A percentile compares a stretch with the other conserved stretches of the same genome.
Evolutionary conservation across 2,329 filamentous ascomycete species (phyloP).

Genomic region (Sporothrix phasma): DNA sequence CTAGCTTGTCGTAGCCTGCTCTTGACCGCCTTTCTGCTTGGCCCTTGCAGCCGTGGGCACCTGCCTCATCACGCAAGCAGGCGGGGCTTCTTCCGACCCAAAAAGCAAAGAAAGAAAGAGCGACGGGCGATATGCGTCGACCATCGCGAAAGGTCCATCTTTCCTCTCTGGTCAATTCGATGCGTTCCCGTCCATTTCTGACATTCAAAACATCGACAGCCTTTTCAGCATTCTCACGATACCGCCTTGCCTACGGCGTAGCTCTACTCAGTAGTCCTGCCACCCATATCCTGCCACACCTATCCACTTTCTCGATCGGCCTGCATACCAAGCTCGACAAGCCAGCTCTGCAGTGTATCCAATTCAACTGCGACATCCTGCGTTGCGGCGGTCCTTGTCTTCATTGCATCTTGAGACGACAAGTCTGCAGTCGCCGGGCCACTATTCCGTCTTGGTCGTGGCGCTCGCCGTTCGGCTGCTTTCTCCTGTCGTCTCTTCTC

Average conservation of each 20-base stretch:
- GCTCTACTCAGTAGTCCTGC: no score
- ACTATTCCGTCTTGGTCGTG: slow-evolving; percentile 7
- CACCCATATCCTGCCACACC: neutral
- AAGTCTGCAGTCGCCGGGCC: slow-evolving; percentile 8
- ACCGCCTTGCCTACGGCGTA: neutral
- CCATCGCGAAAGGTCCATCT: neutral
- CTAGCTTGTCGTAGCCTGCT: slow-evolving; percentile 2
- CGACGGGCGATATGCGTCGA: neutral
- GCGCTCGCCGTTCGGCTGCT: neutral
- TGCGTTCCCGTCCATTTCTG: neutral
- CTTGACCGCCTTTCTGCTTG: slow-evolving; percentile 14
- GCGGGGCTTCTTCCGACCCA: slow-evolving; percentile 7
- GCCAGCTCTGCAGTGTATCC: neutral
- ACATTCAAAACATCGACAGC: neutral
- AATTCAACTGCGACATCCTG: neutral
- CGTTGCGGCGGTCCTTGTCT: neutral
- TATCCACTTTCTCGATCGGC: slow-evolving; percentile 5
- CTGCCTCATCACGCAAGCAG: slow-evolving; percentile 11
- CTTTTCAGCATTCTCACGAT: neutral
- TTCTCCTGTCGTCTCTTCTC: neutral
- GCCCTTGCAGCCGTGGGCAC: slow-evolving; percentile 1
- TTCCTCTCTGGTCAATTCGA: neutral
- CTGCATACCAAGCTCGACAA: neutral
- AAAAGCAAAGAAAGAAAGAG: neutral
- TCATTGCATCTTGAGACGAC: neutral